Percentiles rank a stretch among this genome's conserved stretches.
These are phyloP conservation scores for Russula lepida DNA, from an alignment of 768 basidiomycete genomes.

Conservation along the genomic window DNA sequence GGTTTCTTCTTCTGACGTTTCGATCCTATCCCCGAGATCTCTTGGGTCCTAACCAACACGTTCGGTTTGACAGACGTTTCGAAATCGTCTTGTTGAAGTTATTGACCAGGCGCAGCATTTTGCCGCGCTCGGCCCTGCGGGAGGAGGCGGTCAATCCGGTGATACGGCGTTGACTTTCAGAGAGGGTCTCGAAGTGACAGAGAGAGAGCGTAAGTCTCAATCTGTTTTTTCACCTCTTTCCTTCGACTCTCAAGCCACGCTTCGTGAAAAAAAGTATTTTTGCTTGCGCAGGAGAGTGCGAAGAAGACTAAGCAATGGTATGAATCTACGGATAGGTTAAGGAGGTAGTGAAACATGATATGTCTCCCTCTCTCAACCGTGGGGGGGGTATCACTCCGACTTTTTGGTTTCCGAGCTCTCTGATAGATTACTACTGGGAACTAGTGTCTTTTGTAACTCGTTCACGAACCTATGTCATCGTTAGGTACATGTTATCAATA, in stretches of 20 bases:
- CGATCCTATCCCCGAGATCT: too few relatives aligned
- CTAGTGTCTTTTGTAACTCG: constrained; percentile 36
- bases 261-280: constrained; percentile 45
- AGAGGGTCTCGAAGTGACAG: constrained; percentile 88
- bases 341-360: constrained; percentile 29
- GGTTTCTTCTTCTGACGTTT: not conserved
- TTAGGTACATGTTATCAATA: not conserved
- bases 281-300: constrained; percentile 75
- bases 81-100: constrained; percentile 63
- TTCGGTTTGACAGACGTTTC: constrained; percentile 56
- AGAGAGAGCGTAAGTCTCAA: constrained; percentile 74
- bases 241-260: not conserved
- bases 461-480: constrained; percentile 48
- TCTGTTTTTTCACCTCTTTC: not conserved
- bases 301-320: constrained; percentile 78
- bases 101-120: constrained; percentile 89
- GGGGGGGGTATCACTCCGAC: not conserved
- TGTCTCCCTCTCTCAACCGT: not conserved
- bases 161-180: constrained; percentile 68
- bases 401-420: constrained; percentile 14
- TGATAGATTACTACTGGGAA: not conserved
- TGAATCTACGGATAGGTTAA: constrained; percentile 55
- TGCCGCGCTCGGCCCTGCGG: constrained; percentile 56
- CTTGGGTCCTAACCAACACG: too few relatives aligned
- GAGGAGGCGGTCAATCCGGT: constrained; percentile 41